These are phyloP conservation scores for Pseudogymnoascus sp. DNA, from an alignment of 2,329 filamentous ascomycete species.

Conservation along the genomic window DNA sequence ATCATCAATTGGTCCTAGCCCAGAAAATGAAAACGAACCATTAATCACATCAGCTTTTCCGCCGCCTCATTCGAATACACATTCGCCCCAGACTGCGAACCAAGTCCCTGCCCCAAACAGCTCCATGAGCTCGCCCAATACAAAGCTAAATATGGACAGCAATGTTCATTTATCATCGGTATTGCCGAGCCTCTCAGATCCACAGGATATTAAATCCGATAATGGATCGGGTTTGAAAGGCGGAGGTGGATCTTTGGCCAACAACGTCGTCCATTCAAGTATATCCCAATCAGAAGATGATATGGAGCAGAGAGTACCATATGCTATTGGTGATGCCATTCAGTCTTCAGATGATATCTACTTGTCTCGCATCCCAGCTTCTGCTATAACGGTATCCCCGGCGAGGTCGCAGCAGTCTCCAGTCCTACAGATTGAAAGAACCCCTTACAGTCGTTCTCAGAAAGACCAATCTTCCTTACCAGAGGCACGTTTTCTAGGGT, in stretches of 20 bases:
- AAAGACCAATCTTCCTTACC: background rate
- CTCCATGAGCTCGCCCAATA: background rate
- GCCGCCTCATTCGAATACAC: background rate
- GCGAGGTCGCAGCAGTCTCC: background rate
- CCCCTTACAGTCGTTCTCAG: background rate
- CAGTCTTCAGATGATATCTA: constrained; percentile 1
- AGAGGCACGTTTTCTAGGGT: background rate
- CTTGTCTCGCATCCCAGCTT: background rate
- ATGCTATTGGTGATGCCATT: background rate
- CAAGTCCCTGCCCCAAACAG: background rate
- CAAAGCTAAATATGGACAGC: background rate
- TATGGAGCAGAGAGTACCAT: background rate
- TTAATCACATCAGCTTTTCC: background rate
- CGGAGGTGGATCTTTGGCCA: background rate
- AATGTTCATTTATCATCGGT: background rate
- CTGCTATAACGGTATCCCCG: background rate
- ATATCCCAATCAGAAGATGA: background rate
- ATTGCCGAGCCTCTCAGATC: background rate
- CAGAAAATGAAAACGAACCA: background rate
- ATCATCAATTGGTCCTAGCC: background rate
- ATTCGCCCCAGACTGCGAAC: background rate
- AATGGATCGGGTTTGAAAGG: background rate
- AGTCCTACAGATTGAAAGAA: constrained; percentile 4
- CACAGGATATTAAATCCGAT: background rate
- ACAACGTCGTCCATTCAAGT: background rate